These are phyloP conservation scores for Colletotrichum eleusines DNA, from an alignment of 2,329 filamentous ascomycete genomes.

Conservation along the genomic window DNA sequence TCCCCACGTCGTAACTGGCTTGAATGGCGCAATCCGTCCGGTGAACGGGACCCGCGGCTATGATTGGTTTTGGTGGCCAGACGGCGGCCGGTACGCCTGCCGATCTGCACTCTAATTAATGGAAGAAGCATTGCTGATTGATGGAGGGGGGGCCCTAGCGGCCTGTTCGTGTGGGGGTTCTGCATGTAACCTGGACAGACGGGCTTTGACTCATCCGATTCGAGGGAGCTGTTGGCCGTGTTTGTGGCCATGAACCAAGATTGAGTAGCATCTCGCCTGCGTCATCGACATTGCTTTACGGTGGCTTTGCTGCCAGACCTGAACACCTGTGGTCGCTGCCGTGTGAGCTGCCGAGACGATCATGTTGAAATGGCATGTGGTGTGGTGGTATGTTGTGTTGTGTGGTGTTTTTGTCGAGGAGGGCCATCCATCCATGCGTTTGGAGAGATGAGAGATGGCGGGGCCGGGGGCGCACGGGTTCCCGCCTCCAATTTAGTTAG, in stretches of 20 bases:
- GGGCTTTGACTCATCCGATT: constrained; percentile 21
- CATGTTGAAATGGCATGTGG: not conserved
- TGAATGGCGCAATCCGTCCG: constrained; percentile 33
- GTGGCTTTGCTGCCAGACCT: not conserved
- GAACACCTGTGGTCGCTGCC: not conserved
- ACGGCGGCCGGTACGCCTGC: constrained; percentile 16
- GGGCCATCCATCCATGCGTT: not conserved
- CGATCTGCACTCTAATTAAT: constrained; percentile 30
- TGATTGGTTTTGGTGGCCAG: constrained; percentile 27
- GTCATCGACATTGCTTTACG: constrained; percentile 10
- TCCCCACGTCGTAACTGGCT: constrained; percentile 11
- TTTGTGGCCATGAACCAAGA: not conserved
- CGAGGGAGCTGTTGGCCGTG: constrained; percentile 1
- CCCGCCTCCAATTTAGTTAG: constrained; percentile 2
- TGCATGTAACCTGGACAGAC: not conserved
- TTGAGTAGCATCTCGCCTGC: not conserved
- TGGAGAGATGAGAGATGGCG: not conserved
- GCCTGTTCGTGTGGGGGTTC: constrained; percentile 21
- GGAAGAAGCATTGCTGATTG: constrained; percentile 4
- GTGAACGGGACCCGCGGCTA: not conserved
- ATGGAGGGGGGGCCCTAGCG: constrained; percentile 15
- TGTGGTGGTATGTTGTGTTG: not conserved
- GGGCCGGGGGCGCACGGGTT: constrained; percentile 3
- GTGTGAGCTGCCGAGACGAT: too few relatives aligned
- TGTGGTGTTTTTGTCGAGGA: not conserved